Base-by-base conservation (phyloP, 352 stramenopile genomes). In the Phytophthora tubulina region DNA sequence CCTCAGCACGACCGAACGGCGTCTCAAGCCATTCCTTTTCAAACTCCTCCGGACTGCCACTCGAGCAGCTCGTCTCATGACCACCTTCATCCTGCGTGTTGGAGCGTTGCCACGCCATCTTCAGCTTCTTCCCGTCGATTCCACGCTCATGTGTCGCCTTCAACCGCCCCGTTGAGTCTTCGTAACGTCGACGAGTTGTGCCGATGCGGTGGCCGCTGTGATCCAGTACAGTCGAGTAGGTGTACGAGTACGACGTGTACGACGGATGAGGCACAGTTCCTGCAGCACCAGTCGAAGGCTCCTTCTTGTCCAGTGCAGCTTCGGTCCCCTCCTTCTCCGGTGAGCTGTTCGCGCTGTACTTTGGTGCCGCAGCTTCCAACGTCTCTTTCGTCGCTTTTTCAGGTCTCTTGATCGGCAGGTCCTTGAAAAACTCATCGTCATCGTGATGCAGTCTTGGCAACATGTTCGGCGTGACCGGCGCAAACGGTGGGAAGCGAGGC, bases 71-170 rank as follows among this genome's bases (percentile, higher is more conserved):
- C 36, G 76, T 87, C 65, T 86, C 67, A 58, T 90, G 78, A n/a
- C 81, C 68, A 7, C 84, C 82, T 44, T 93, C 64, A 38, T 93
- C 86, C n/a, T 86, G 54, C 38, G 72, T 73, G 31, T 75, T 50
- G 30, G 75, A 68, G 14, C 80, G 79, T n/a, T 76, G 32, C 88
- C 88, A 95, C 39, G 79, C 53, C 27, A 72, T 81, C 49, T 80
- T 83, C 31, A 95, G 21, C 33, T 86, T 90, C 65, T 90, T 93
- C 11, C 68, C 86, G 45, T 85, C 79, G 21, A 95, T 81, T 49
- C 86, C 67, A 11, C 88, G 88, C 55, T 94, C 83, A 46, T 94
- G 88, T 6, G 75, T 67, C 2, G 86, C 88, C 68, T 94, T 95
- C 33, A 95, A 54, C 4, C 81, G 76, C 0, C 86, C 88, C 10